Evolutionary conservation across 306 rosid genomes (phyloP), one percentile per base, ranked within the genome.

Genomic region (Vicia sativa): DNA sequence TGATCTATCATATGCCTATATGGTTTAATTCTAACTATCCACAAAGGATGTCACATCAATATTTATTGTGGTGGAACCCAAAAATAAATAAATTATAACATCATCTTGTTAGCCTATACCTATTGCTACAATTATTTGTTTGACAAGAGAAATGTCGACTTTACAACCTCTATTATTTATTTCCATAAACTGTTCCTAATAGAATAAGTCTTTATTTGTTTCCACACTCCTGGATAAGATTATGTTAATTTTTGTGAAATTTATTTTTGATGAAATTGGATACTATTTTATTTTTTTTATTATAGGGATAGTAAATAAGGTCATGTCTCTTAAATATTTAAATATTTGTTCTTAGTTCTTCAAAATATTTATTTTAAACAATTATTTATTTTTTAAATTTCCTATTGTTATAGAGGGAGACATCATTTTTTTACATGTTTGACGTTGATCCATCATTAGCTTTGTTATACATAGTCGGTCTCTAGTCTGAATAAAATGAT

Each of bases 1-100:
- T 69, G 65, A 61, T 68, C 11, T 52, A 68, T 75, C 74, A 52
- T 67, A 34, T 6, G 19, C 28, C 31, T 41, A 43, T 41, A 31
- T 49, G 52, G 19, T 61, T 68, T 52, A 52, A 52, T 59, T 48
- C 65, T 26, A 25, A 39, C 62, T 31, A 75, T 68, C 63, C 29
- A 14, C 26, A 31, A 18, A 41, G 29, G 11, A 76, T 7, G 9
- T 62, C 61, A 62, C 80, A 63, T 76, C 67, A 31, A 54, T 53
- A 64, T 77, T 77, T 56, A 71, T 71, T 57, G 28, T 48, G 45
- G 77, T 71, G 81, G 77, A 71, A 65, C 73, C 77, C 81, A 65
- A 62, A 11, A 31, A 12, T 55, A 26, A 55, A 55, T 18, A 14
- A 35, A 37, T 61, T 9, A 52, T 73, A 25, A 52, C 52, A 56